phyloP scores from a whole-genome alignment of 2,329 filamentous ascomycete genomes.

The Monosporascus ibericus region DNA sequence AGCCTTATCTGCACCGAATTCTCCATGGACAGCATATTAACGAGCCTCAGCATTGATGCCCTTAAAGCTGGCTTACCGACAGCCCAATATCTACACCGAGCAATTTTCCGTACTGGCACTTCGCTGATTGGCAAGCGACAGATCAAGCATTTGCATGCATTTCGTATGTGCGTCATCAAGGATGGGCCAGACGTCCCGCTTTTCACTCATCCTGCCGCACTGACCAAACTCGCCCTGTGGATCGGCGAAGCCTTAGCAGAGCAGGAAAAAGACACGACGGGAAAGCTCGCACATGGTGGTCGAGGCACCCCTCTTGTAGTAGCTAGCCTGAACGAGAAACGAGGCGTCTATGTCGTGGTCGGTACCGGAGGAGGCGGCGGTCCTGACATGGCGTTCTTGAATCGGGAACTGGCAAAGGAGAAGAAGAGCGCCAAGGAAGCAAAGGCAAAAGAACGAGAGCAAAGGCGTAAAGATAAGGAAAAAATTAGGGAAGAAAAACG shows the following conservation, averaged over 20 bases:
- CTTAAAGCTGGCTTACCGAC: constrained; percentile 72
- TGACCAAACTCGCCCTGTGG: constrained; percentile 93
- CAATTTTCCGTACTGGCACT: constrained; percentile 89
- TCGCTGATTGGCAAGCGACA: constrained; percentile 88
- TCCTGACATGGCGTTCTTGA: constrained; percentile 62
- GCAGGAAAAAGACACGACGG: constrained; percentile 72
- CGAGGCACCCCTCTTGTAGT: constrained; percentile 82
- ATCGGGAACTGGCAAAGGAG: constrained; percentile 60
- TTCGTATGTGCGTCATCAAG: constrained; percentile 92
- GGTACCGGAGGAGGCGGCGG: constrained; percentile 84
- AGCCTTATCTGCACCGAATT: constrained; percentile 24
- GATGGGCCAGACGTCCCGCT: constrained; percentile 87
- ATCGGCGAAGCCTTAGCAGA: constrained; percentile 87
- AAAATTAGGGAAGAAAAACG: constrained; percentile 56
- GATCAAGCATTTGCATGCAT: constrained; percentile 85
- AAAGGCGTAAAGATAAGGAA: constrained; percentile 49
- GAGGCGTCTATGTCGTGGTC: constrained; percentile 87
- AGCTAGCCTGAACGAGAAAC: constrained; percentile 78
- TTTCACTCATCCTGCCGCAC: constrained; percentile 85
- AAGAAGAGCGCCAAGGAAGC: constrained; percentile 56
- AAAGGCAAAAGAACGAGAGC: constrained; percentile 57
- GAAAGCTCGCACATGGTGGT: constrained; percentile 60
- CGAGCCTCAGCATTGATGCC: constrained; percentile 58
- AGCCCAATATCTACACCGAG: constrained; percentile 83
- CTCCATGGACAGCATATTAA: constrained; percentile 20